Evolutionary conservation across 129 eudicot genomes (phyloP), one percentile per base, ranked within the genome.

Genomic region (Silybum marianum): DNA sequence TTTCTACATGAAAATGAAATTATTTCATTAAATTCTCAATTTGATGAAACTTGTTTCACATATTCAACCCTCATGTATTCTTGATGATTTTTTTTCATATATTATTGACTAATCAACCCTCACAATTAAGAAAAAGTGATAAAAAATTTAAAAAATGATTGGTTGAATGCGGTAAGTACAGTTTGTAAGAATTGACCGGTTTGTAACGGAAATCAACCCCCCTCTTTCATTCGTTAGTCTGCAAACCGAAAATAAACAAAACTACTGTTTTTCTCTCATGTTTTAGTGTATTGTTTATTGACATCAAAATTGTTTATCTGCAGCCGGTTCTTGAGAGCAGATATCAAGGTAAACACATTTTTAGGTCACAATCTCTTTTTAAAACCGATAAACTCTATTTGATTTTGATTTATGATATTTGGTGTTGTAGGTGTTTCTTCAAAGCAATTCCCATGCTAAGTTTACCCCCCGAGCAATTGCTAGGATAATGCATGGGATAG

Each of bases 401-500:
- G 34, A 74, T 6, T 73, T 60, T 22, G 28, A 79, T 79, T 22
- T 67, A 9, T 66, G 58, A 51, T 83, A 71, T 71, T 51, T 77
- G 85, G 60, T 80, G 81, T 82, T 28, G 23, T 70, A 95, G 99
- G 99, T 95, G 78, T 93, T 93, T 83, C 79, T 95, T 81, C 98
- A 91, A 78, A 84, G 98, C 77, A 89, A 95, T 81, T 82, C 93
- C 1, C 90, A 91, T 6, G 87, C 90, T 60, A 95, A 95, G 80
- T 91, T 95, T 75, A 90, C 98, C 18, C 98, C 99, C 19, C 85
- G 99, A 40, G 99, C 99, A n/a, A 73, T 95, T 87, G 98, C 98
- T 70, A 89, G 98, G 87, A 91, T 93, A 87, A 83, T 95, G 97
- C 99, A 95, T 81, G 99, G 99, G 22, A 83, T 95, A 75, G 82